Percentiles rank a stretch among this genome's conserved stretches.
Conservation (phyloP, 345 rosid genomes). For the Anastatica hierochuntica region DNA sequence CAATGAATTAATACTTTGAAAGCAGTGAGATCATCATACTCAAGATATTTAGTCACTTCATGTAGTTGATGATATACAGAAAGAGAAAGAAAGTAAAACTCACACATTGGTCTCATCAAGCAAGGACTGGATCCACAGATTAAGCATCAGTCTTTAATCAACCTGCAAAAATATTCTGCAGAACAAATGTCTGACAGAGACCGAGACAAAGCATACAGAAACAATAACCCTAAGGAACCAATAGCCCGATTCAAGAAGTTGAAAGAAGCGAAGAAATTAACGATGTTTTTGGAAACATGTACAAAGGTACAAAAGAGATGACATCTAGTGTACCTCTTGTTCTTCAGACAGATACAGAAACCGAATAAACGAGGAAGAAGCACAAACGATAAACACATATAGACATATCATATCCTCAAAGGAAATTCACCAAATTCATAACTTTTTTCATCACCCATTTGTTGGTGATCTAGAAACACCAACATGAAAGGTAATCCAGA, state of each 20-base stretch:
- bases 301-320: background rate
- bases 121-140: background rate
- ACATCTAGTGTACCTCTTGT: too few species aligned
- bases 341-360: conserved; percentile 4
- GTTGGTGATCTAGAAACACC: conserved; percentile 8
- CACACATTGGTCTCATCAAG: conserved; percentile 1
- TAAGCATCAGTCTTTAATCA: background rate
- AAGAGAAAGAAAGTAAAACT: background rate
- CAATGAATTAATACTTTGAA: background rate
- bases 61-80: conserved; percentile 1
- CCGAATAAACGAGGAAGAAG: conserved; percentile 11
- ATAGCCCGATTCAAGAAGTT: background rate
- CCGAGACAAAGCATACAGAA: too few species aligned
- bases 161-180: conserved; percentile 9
- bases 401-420: background rate
- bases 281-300: background rate
- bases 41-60: background rate
- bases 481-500: too few species aligned
- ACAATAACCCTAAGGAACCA: background rate
- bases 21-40: background rate
- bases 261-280: background rate
- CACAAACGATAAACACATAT: conserved; percentile 13
- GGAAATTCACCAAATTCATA: conserved; percentile 9
- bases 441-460: background rate
- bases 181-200: background rate